Evolutionary conservation across 768 basidiomycete genomes (phyloP).

Genomic region (Fistulinella prunicolor): DNA sequence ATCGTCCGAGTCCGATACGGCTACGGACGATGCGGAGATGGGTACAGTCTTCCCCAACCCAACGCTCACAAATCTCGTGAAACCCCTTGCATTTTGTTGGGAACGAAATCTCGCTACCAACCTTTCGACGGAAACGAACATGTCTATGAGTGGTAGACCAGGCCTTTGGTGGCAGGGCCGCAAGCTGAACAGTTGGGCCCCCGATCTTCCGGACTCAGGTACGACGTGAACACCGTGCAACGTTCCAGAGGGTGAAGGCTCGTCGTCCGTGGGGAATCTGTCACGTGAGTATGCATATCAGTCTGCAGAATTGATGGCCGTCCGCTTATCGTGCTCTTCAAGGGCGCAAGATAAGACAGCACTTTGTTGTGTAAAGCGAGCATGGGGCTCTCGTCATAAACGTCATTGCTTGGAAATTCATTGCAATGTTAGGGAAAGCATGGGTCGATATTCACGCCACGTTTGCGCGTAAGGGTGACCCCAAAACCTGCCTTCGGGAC

Average conservation of each 20-base stretch:
- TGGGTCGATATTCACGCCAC: no score
- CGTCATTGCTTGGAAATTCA: not conserved
- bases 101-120: conserved; percentile 11
- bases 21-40: not conserved
- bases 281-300: not conserved
- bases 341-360: not conserved
- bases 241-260: no score
- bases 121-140: not conserved
- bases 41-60: conserved; percentile 24
- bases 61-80: conserved; percentile 15
- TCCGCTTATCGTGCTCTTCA: not conserved
- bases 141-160: conserved; percentile 28
- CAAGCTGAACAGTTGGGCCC: conserved; percentile 21
- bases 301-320: not conserved
- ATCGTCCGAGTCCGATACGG: not conserved
- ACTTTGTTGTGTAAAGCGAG: no score
- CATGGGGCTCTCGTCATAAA: no score
- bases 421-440: not conserved
- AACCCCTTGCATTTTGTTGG: conserved; percentile 23
- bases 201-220: conserved; percentile 2
- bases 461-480: no score
- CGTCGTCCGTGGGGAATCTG: no score
- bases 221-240: not conserved
- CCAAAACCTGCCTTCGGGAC: no score
- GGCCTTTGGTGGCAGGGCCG: conserved; percentile 40